phyloP scores from a whole-genome alignment of 2,329 filamentous ascomycete genomes.

The Parascedosporium putredinis region DNA sequence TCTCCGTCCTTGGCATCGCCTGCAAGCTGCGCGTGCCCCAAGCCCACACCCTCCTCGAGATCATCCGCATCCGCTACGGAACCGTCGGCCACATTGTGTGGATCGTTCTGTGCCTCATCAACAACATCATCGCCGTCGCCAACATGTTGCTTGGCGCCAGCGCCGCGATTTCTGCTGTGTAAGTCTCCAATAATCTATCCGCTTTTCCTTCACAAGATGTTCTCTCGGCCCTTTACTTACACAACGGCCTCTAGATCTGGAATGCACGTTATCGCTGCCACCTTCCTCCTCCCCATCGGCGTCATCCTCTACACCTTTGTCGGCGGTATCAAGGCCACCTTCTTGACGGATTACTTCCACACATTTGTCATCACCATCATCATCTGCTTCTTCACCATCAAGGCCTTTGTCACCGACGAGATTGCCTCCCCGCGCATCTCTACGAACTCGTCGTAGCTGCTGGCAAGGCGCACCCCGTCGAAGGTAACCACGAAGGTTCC shows the following conservation, averaged over 20 bases:
- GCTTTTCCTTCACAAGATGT: not conserved
- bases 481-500: slow-evolving; percentile 41
- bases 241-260: slow-evolving; percentile 20
- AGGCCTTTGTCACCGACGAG: slow-evolving; percentile 34
- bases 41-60: slow-evolving; percentile 42
- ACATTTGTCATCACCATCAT: slow-evolving; percentile 44
- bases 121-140: slow-evolving; percentile 42
- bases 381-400: slow-evolving; percentile 35
- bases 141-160: slow-evolving; percentile 38
- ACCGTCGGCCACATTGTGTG: slow-evolving; percentile 36
- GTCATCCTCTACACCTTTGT: slow-evolving; percentile 29
- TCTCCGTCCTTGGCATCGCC: slow-evolving; percentile 37
- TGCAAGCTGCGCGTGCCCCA: slow-evolving; percentile 42
- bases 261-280: slow-evolving; percentile 38
- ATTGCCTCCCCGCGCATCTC: slow-evolving; percentile 36
- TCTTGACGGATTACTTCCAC: slow-evolving; percentile 42
- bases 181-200: slow-evolving; percentile 11
- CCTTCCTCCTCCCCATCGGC: slow-evolving; percentile 30
- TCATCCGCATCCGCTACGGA: slow-evolving; percentile 41
- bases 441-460: slow-evolving; percentile 39
- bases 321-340: slow-evolving; percentile 29
- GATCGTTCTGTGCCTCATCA: slow-evolving; percentile 40
- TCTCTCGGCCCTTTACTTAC: not conserved
- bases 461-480: slow-evolving; percentile 31
- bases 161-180: slow-evolving; percentile 24